These are phyloP conservation scores for Backusella macrospora DNA, from an alignment of 192 early-diverging fungal genomes.

Conservation along the genomic window DNA sequence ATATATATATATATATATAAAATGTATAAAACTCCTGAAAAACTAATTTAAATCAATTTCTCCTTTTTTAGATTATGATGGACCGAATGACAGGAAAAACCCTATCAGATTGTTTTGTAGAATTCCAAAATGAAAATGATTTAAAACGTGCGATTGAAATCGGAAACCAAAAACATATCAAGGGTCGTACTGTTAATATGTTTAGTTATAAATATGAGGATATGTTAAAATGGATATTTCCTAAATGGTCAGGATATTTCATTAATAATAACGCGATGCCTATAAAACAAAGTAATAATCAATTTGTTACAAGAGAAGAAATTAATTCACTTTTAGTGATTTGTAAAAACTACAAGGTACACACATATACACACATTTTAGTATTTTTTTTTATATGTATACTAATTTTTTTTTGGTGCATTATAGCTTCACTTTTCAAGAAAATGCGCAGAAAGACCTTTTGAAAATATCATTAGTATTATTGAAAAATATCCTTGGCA, in stretches of 20 bases:
- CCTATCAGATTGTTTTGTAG: conserved; percentile 66
- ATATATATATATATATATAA: too few relatives aligned
- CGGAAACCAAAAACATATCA: conserved; percentile 59
- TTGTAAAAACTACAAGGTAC: conserved; percentile 77
- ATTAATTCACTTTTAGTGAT: conserved; percentile 69
- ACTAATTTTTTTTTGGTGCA: conserved; percentile 48
- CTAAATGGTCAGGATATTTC: conserved; percentile 63
- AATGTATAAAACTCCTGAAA: conserved; percentile 2
- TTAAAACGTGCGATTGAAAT: conserved; percentile 57
- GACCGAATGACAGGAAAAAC: conserved; percentile 74
- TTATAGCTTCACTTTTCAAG: conserved; percentile 71
- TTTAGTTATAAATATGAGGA: conserved; percentile 58
- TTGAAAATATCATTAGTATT: conserved; percentile 77
- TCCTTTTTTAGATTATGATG: conserved; percentile 53
- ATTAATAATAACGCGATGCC: conserved; percentile 44
- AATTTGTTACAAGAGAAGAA: conserved; percentile 68
- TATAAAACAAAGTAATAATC: conserved; percentile 24
- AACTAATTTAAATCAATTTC: background rate
- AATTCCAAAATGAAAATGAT: conserved; percentile 56
- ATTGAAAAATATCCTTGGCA: conserved; percentile 79
- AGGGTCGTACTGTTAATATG: conserved; percentile 62
- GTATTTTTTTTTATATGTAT: conserved; percentile 54
- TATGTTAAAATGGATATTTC: conserved; percentile 53
- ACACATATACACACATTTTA: background rate
- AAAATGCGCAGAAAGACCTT: conserved; percentile 74